Percentiles rank a stretch among this genome's conserved stretches.
Evolutionary conservation across 345 rosid genomes (phyloP).

Genomic region (Noccaea caerulescens): DNA sequence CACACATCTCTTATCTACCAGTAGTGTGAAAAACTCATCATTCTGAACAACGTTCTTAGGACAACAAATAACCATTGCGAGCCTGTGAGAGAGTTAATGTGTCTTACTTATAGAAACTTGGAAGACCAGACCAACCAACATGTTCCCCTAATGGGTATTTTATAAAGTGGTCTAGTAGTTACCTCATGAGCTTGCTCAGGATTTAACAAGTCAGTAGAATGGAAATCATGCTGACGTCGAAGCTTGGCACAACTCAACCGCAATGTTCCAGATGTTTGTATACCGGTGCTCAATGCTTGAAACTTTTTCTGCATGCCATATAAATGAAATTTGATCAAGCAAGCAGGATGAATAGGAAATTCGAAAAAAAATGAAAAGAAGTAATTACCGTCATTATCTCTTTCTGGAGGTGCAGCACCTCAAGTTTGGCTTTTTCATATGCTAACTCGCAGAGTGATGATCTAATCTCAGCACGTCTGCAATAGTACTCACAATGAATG

Average conservation of each 20-base stretch:
- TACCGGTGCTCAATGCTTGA: constrained; percentile 50
- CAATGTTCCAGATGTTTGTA: constrained; percentile 58
- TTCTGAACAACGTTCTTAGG: neutral
- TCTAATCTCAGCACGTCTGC: constrained; percentile 67
- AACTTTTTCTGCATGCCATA: constrained; percentile 60
- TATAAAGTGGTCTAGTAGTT: constrained; percentile 32
- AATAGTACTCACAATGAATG: constrained; percentile 40
- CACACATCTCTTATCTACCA: constrained; percentile 27
- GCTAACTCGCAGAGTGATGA: constrained; percentile 58
- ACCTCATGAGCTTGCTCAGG: constrained; percentile 53
- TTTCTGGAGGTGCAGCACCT: constrained; percentile 56
- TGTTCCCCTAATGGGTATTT: constrained; percentile 24
- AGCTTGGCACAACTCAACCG: constrained; percentile 46
- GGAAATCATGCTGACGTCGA: constrained; percentile 40
- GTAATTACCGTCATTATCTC: constrained; percentile 66
- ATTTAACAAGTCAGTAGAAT: constrained; percentile 39
- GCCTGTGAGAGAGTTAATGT: constrained; percentile 25
- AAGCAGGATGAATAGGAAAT: constrained; percentile 7
- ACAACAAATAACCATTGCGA: constrained; percentile 8
- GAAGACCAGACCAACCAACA: constrained; percentile 32
- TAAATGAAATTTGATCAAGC: constrained; percentile 40
- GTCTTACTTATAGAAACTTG: constrained; percentile 17
- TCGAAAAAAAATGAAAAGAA: constrained; percentile 11
- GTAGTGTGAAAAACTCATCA: constrained; percentile 21
- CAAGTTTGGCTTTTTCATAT: constrained; percentile 70